phyloP scores from a whole-genome alignment of 352 stramenopile species.

The Thalassiosira oceanica region DNA sequence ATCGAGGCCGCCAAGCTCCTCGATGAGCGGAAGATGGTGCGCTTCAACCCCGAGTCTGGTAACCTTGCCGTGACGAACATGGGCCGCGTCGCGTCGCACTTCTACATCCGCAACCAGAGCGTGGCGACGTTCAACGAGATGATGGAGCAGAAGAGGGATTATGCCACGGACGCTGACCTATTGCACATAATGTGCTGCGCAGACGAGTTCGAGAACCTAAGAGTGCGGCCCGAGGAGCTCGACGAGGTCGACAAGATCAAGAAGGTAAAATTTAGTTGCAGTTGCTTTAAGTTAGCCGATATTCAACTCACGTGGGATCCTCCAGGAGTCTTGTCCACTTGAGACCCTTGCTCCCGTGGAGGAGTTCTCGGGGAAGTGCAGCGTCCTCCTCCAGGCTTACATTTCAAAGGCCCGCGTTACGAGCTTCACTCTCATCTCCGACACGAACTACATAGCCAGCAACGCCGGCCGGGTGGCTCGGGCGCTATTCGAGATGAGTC shows the following conservation, averaged over 20 bases:
- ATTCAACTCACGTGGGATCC: no score
- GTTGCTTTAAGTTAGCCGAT: no score
- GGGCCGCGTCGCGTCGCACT: conserved; percentile 96
- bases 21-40: conserved; percentile 84
- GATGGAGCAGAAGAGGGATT: conserved; percentile 77
- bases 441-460: conserved; percentile 99
- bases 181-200: conserved; percentile 82
- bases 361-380: conserved; percentile 92
- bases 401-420: conserved; percentile 86
- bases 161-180: conserved; percentile 53
- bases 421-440: conserved; percentile 96
- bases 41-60: conserved; percentile 82
- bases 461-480: conserved; percentile 96
- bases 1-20: conserved; percentile 70
- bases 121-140: conserved; percentile 97
- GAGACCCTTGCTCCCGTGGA: conserved; percentile 88
- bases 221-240: conserved; percentile 91
- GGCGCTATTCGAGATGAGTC: conserved; percentile 98
- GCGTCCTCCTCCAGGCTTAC: conserved; percentile 94
- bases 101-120: conserved; percentile 98
- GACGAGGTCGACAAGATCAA: conserved; percentile 90
- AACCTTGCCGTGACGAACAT: conserved; percentile 95
- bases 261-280: no score
- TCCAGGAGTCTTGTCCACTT: conserved; percentile 86
- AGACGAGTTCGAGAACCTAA: conserved; percentile 94